Evolutionary conservation across 257 asterid species (phyloP), one percentile per base, ranked within the genome.

Genomic region (Salvia hispanica): DNA sequence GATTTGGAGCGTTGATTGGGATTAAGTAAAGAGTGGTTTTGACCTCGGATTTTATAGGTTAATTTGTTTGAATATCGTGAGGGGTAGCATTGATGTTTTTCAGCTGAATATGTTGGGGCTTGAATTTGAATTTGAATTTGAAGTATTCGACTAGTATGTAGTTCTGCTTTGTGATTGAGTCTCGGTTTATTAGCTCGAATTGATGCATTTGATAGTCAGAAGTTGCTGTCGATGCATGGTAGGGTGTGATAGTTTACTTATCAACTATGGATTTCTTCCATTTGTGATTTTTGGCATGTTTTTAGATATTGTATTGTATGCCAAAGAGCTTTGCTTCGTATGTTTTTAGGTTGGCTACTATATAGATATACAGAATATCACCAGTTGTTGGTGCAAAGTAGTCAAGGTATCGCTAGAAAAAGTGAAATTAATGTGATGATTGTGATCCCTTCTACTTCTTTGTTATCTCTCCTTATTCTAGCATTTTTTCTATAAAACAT

Each of bases 1-100:
- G 72, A 28, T 58, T 74, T 74, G 42, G 15, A 14, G 47, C n/a
- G 60, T 61, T 73, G 52, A 18, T 45, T 69, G 51, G n/a, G 80
- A 51, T 54, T 43, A 25, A 43, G 64, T 14, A n/a, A 43, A 16
- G 13, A 28, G 64, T 51, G 37, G 15, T 55, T 15, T 65, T 58
- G 63, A 72, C 60, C 60, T 45, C 75, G 73, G 75, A 50, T 69
- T 66, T 10, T 36, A 14, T 48, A 28, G 64, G 46, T 59, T 14
- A 12, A 40, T 40, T 0, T 28, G 52, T 62, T 51, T 67, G 21
- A 36, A 34, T 66, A 36, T 3, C 14, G 28, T 5, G 60, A 43
- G 47, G 63, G 40, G 25, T 61, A 21, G 45, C 46, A 60, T 62
- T 70, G 57, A 7, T 69, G 58, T 62, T 34, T 34, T 34, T 65